phyloP scores from a whole-genome alignment of 805 yeast species.

The Ogataea corticis region DNA sequence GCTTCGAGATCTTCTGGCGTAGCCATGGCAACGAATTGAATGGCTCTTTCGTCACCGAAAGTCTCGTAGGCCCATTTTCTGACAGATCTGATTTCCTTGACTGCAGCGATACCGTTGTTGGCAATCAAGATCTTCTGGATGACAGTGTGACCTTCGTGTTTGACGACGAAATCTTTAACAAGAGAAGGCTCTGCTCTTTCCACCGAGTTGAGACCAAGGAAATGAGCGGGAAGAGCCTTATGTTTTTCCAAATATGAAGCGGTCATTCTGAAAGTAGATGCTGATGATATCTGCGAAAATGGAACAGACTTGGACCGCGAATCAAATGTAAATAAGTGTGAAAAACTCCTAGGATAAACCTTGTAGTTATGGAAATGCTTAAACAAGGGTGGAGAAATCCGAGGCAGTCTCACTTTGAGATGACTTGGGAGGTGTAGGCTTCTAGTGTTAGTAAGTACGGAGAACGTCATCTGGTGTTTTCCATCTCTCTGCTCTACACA shows the following conservation, averaged over 20 bases:
- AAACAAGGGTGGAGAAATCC: not conserved
- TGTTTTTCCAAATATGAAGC: slow-evolving; percentile 24
- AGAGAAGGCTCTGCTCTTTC: slow-evolving; percentile 74
- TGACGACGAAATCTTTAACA: slow-evolving; percentile 80
- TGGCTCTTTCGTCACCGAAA: slow-evolving; percentile 93
- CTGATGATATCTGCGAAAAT: not conserved
- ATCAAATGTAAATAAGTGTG: not conserved
- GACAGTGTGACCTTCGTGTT: slow-evolving; percentile 93
- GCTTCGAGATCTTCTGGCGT: slow-evolving; percentile 99
- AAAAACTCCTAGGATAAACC: not conserved
- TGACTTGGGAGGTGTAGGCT: slow-evolving; percentile 1
- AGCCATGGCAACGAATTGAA: slow-evolving; percentile 97
- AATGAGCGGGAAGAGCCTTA: slow-evolving; percentile 61
- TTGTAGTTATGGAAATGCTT: not conserved
- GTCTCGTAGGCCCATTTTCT: slow-evolving; percentile 99
- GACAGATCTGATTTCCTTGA: slow-evolving; percentile 94
- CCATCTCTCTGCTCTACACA: no score
- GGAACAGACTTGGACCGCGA: not conserved
- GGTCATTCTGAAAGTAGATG: slow-evolving; percentile 19
- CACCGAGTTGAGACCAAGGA: slow-evolving; percentile 78
- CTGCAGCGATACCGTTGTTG: slow-evolving; percentile 99
- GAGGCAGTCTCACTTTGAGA: slow-evolving; percentile 2
- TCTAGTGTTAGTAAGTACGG: slow-evolving; percentile 6
- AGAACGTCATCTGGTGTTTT: no score
- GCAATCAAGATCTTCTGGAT: slow-evolving; percentile 88